phyloP scores from a whole-genome alignment of 2,329 filamentous ascomycete species.

The Aspergillus nomiae region DNA sequence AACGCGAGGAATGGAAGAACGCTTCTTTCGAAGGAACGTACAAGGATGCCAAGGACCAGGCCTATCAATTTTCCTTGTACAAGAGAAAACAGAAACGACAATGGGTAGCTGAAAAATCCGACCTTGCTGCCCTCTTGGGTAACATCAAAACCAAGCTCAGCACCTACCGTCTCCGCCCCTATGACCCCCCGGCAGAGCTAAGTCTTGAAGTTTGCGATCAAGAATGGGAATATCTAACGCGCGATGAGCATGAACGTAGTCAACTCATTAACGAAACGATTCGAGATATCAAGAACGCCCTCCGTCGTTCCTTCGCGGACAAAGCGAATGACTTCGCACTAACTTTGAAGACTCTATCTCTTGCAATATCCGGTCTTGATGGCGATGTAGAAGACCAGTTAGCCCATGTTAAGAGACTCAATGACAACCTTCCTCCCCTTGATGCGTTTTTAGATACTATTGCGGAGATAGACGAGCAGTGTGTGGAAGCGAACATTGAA shows the following conservation, averaged over 20 bases:
- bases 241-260: constrained; percentile 82
- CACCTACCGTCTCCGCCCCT: constrained; percentile 87
- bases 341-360: constrained; percentile 89
- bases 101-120: constrained; percentile 98
- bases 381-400: constrained; percentile 96
- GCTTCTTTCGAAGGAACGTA: constrained; percentile 91
- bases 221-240: constrained; percentile 78
- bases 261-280: constrained; percentile 98
- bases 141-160: constrained; percentile 99
- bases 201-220: constrained; percentile 78
- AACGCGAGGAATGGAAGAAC: constrained; percentile 74
- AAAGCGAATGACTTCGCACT: constrained; percentile 98
- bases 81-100: constrained; percentile 87
- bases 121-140: constrained; percentile 85
- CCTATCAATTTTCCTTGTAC: constrained; percentile 78
- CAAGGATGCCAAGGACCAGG: constrained; percentile 84
- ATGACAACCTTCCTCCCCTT: constrained; percentile 82
- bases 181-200: constrained; percentile 83
- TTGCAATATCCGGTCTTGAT: constrained; percentile 94
- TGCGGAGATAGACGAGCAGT: constrained; percentile 81
- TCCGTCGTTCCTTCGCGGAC: constrained; percentile 91
- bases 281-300: constrained; percentile 94
- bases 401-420: constrained; percentile 80
- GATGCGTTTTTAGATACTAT: constrained; percentile 90
- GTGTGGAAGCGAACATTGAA: constrained; percentile 94